Base-by-base conservation (phyloP, 805 yeast genomes). In the Limtongia smithiae region DNA sequence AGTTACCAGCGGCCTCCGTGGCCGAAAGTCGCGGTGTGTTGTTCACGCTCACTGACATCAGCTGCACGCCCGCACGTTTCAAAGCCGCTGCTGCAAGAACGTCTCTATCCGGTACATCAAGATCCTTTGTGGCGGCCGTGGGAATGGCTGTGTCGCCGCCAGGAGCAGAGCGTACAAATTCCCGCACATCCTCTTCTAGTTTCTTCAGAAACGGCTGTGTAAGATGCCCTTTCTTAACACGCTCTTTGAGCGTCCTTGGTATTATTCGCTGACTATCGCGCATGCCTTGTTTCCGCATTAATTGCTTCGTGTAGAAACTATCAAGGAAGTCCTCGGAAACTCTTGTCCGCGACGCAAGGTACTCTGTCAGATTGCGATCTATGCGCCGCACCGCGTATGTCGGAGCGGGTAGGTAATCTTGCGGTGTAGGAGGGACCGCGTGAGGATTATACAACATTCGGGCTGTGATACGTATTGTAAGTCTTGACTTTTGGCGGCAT, bases 391-490 rank as follows among this genome's bases (percentile, higher is more conserved):
- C 28, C 7, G 56, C 52, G 20, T 53, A 53, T 11, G 40, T 37
- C 20, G 57, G 58, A 5, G 35, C 27, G 12, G 57, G 58, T 30
- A 46, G 37, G 32, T 27, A 51, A 37, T 54, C 58, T 25, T 46
- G 37, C 1, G 55, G 50, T 18, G 20, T 12, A 1, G 58, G 58
- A 21, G 53, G 52, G 7, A 54, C 58, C 1, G 58, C 58, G 28
- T 54, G 58, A 2, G 56, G 58, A 37, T 54, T 54, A 24, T 51
- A 32, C 41, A 54, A 17, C 58, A 54, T 54, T 20, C 57, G 58
- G 17, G 51, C 57, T 51, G 15, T 14, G 18, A 5, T 24, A 21
- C 22, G 25, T 45, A 33, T 38, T 18, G 18, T 21, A n/a, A 37
- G 12, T 28, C 7, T 4, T 21, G 17, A 38, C 9, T n/a, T 4